These are phyloP conservation scores for Euphrasia confusa DNA, from an alignment of 257 asterid genomes.

Conservation along the genomic window DNA sequence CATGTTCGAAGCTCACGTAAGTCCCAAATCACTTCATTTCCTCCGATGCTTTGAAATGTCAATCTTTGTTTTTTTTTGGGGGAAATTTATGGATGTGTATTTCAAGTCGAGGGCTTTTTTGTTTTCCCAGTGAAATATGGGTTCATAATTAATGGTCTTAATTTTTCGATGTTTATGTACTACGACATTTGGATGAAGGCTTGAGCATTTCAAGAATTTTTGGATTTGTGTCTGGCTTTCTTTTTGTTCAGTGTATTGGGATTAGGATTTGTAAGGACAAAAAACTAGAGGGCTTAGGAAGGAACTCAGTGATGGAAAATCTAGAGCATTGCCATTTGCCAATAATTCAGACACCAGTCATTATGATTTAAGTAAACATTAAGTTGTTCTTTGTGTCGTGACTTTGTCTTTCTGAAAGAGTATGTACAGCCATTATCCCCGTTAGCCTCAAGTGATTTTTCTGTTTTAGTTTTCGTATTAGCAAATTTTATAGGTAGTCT, in stretches of 20 bases:
- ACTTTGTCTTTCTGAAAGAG: not conserved
- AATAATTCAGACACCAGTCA: not conserved
- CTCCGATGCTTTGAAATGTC: not conserved
- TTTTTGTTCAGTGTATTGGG: conserved; percentile 1
- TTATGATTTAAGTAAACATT: conserved; percentile 8
- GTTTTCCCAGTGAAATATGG: conserved; percentile 10
- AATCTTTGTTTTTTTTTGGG: conserved; percentile 5
- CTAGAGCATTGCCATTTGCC: not conserved
- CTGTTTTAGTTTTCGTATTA: too few species aligned
- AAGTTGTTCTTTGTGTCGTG: not conserved
- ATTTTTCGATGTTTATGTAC: conserved; percentile 1
- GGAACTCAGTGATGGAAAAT: not conserved
- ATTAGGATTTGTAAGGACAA: conserved; percentile 6
- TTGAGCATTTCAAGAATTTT: not conserved
- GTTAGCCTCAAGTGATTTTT: not conserved
- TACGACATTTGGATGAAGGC: not conserved
- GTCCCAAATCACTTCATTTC: not conserved
- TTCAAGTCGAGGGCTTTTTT: conserved; percentile 3
- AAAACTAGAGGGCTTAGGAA: not conserved
- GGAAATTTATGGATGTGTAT: conserved; percentile 23
- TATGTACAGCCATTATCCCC: not conserved
- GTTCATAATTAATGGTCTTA: not conserved
- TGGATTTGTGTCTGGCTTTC: not conserved
- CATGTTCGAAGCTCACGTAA: conserved; percentile 56
- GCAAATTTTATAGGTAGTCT: not conserved